Evolutionary conservation across 768 basidiomycete genomes (phyloP), one percentile per base, ranked within the genome.

Genomic region (Lactifluus pinguis): DNA sequence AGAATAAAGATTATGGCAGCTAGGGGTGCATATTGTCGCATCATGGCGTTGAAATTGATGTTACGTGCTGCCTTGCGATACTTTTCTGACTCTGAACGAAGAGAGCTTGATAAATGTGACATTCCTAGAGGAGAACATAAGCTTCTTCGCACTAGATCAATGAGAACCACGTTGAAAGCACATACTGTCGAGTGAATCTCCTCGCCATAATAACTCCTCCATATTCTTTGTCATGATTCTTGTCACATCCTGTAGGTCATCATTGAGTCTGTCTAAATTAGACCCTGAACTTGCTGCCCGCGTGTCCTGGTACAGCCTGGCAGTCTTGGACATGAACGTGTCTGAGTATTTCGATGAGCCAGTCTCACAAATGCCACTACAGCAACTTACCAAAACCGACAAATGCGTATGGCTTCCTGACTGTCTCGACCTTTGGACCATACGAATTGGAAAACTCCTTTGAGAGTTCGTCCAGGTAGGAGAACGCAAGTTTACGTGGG

Each of bases 201-300:
- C 97, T 72, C 97, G 80, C 97, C 95, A 98, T 52, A 99, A 75
- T 54, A 99, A 76, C 73, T 99, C 97, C 74, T 99, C 97, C 95
- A 99, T 99, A 70, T 99, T 98, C 78, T 99, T 98, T 9, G 97
- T 98, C 97, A 99, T 98, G 74, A 99, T 98, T 65, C 92, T 80
- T 52, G 97, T 98, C 61, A 99, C 97, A 69, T 99, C 97, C 70
- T 97, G 93, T 41, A 99, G 77, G 66, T 99, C 95, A 68, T 93
- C 94, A 69, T 98, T 98, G 49, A 99, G 78, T 73, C 80, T 87
- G 72, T 94, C 92, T 57, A 99, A 72, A 56, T 82, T 81, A 13
- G 84, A 86, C 58, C 76, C 80, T 21, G 86, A 85, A 61, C 73
- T 83, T 21, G 89, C 89, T 51, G 92, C 91, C 66, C 95, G 83